A percentile compares a stretch with the other conserved stretches of the same genome.
Conservation (phyloP, 768 basidiomycete genomes). For the Mycena epipterygia region DNA sequence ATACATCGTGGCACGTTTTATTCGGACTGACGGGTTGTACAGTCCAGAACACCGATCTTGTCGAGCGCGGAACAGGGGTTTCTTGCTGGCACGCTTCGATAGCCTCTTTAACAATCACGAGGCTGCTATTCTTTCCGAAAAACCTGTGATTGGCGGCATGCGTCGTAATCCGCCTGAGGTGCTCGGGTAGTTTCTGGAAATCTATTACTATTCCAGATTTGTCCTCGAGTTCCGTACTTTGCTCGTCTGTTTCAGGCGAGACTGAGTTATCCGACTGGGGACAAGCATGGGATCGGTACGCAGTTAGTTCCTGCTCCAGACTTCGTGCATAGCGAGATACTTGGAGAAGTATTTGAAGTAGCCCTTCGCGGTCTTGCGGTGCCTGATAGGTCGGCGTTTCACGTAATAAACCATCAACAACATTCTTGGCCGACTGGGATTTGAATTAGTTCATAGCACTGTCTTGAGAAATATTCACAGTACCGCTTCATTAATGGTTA, state of each 20-base stretch:
- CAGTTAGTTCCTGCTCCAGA: conserved; percentile 21
- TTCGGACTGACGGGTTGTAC: conserved; percentile 17
- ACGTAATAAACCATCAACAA: conserved; percentile 22
- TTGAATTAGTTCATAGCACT: neutral
- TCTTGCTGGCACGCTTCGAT: neutral
- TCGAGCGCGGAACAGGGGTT: neutral
- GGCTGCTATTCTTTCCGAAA: conserved; percentile 29
- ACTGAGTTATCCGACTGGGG: conserved; percentile 6
- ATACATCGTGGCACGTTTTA: neutral
- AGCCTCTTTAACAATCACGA: conserved; percentile 8
- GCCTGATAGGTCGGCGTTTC: neutral
- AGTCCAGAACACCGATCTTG: conserved; percentile 21
- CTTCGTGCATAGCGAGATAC: conserved; percentile 30
- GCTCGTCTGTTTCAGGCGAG: conserved; percentile 1
- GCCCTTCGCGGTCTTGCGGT: conserved; percentile 22
- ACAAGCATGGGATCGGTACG: conserved; percentile 2
- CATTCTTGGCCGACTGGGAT: neutral
- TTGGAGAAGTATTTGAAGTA: conserved; percentile 24
- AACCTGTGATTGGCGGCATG: conserved; percentile 13
- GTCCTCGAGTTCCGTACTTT: conserved; percentile 1
- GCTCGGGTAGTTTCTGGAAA: conserved; percentile 25
- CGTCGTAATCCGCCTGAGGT: conserved; percentile 15
- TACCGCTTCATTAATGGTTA: neutral
- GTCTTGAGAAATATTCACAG: too few relatives aligned
- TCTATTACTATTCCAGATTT: conserved; percentile 15